Base-by-base conservation (phyloP, 495 filamentous ascomycete species). In the Lasiosphaeria hispida region DNA sequence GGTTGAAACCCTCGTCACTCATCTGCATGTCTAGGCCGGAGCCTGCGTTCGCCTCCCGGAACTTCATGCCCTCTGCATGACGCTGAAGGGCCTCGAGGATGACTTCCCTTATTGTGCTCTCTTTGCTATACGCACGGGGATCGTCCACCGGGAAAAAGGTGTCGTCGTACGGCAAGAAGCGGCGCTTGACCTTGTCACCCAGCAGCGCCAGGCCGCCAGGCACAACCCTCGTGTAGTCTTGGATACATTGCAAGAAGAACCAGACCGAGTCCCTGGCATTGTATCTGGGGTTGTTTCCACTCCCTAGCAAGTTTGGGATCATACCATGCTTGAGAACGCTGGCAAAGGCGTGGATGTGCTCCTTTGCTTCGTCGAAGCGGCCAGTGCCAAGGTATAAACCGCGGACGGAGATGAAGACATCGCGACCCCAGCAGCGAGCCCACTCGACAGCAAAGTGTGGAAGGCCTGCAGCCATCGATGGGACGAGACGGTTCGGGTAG, bases 301-400 rank as follows among this genome's bases (percentile, higher is more conserved):
- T 87, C 60, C 89, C 84, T 14, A 99, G 81, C 10, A 99, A 80
- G 63, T 99, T 99, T 10, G 95, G 95, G 53, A 97, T 90, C 95
- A 97, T 97, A 43, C 95, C 95, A 68, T 99, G 95, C 76, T 97
- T 97, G 48, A 99, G 77, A 9, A 99, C 92, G 68, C 91, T 96
- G 0, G 90, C 92, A 75, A 99, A 99, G 43, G 94, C 95, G 49
- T 91, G 76, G 58, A 99, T 96, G 67, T 97, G 95, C 71, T 96
- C 91, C 61, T 83, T 90, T 13, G 93, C 94, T 63, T 96, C 92
- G 4, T 81, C 83, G 65, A 86, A 96, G 9, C 93, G 86, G 4
- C 92, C 91, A 17, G 92, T 96, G 42, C 88, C 90, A 35, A 97
- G 83, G 64, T 87, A 90, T 11, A 99, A 78, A 45, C 95, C 95